Evolutionary conservation across 2,329 filamentous ascomycete genomes (phyloP), one percentile per base, ranked within the genome.

Genomic region (Aureobasidium sp.): DNA sequence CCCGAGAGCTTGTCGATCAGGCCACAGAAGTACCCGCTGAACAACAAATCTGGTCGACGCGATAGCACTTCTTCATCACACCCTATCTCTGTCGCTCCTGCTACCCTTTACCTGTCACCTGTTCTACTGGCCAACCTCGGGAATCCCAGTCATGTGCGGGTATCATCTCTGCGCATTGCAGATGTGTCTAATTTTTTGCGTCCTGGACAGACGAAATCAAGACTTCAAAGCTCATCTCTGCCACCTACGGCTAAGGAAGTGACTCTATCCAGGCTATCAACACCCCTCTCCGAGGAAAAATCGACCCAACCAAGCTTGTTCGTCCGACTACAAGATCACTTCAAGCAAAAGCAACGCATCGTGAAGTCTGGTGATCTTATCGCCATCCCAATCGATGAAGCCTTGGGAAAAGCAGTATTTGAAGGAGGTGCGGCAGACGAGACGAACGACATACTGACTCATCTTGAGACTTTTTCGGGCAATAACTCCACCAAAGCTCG

Each of bases 321-420:
- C 66, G 86, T 89, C 19, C 91, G 90, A 0, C 74, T 99, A 43
- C 96, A 96, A 71, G 84, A 85, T 40, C 87, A 96, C 70, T 96
- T 99, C 71, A 88, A 95, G 65, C 84, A 84, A 60, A 90, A 88
- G 67, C 83, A 88, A 60, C 84, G 94, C 4, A 82, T 97, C 13
- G 83, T 97, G 40, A 91, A 91, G 69, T 86, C 84, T 42, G 93
- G 92, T 2, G 94, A 99, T 73, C 76, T 96, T 13, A 86, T 99
- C 58, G 92, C 89, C 19, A 87, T 99, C 13, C 86, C 90, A 2
- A 86, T 99, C 29, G 93, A 99, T 68, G 89, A 92, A 57, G 84
- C 86, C 57, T 80, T 97, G 1, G 93, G 91, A 2, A 84, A 87
- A 61, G 88, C 89, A 2, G 80, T 96, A 3, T 92, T 92, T 65